Base-by-base conservation (phyloP, 768 basidiomycete species). In the Leccinum boreale region DNA sequence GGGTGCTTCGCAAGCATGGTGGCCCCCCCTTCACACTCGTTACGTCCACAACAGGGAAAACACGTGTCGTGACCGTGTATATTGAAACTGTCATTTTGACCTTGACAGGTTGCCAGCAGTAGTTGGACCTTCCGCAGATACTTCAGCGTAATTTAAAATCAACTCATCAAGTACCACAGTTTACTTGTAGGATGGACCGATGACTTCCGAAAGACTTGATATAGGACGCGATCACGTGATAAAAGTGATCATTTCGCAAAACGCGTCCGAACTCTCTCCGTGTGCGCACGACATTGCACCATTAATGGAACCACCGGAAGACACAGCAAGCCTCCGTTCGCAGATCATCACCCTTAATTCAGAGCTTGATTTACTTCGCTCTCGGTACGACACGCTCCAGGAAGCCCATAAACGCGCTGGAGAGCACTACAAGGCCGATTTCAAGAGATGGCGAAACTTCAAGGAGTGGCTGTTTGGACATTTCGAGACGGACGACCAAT, bases 361-460 rank as follows among this genome's bases (percentile, higher is more conserved):
- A 46, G 74, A 79, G 60, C 63, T 79, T 6, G 60, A 68, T 1
- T 63, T 74, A 9, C 69, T 84, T 3, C 63, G 77, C 55, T 62
- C 53, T 33, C 75, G 75, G 12, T 84, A 81, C 56, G 80, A 83
- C 42, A 74, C 73, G 1, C 71, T 88, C 1, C 58, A 70, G 5
- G 71, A 73, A 39, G 72, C 75, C 28, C 79, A 79, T 54, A 74
- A 77, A 52, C 76, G 79, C 1, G 78, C 79, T 12, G 76, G 76
- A 11, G 73, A 68, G 21, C 78, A 77, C 19, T 83, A 83, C 68
- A 77, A 79, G 58, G 57, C 60, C 19, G 81, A 87, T 65, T 84
- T 78, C 69, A 78, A 78, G 66, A 80, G 76, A 57, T 87, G 83
- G 82, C 70, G 70, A 45, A 65, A 63, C 15, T 75, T 81, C 62